Evolutionary conservation across 2,329 filamentous ascomycete genomes (phyloP).

Genomic region (Colletotrichum graminicola): DNA sequence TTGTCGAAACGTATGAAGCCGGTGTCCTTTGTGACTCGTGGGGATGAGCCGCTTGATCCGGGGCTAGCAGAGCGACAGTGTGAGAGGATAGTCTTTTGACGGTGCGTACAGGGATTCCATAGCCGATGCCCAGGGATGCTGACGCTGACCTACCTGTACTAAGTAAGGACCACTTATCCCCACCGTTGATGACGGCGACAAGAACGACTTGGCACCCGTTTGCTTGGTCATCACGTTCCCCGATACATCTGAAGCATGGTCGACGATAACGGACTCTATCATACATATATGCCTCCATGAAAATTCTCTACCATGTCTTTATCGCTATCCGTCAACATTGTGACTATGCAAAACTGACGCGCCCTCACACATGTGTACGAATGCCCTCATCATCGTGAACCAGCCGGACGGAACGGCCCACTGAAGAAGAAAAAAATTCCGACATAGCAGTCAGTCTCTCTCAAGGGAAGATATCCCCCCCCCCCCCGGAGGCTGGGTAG

Average conservation of each 20-base stretch:
- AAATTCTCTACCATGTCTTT: background rate
- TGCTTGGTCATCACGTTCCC: background rate
- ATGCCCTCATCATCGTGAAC: too few relatives aligned
- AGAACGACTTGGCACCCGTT: slow-evolving; percentile 28
- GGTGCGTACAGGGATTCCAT: slow-evolving; percentile 29
- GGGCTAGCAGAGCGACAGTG: slow-evolving; percentile 34
- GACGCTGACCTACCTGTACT: slow-evolving; percentile 38
- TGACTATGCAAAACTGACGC: background rate
- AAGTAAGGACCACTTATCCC: slow-evolving; percentile 25
- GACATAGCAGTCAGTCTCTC: background rate
- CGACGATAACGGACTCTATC: background rate
- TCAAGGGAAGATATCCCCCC: background rate
- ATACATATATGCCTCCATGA: slow-evolving; percentile 4
- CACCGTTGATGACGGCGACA: slow-evolving; percentile 33
- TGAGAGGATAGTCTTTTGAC: slow-evolving; percentile 29
- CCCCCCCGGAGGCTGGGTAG: slow-evolving; percentile 1
- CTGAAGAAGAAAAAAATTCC: background rate
- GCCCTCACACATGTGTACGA: background rate
- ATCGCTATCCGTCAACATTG: background rate
- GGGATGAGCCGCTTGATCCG: slow-evolving; percentile 27
- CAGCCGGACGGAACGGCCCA: background rate
- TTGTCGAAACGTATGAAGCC: background rate
- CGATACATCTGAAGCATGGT: background rate
- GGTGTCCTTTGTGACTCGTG: background rate
- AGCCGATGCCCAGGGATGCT: slow-evolving; percentile 20